A percentile compares a stretch with the other conserved stretches of the same genome.
These are phyloP conservation scores for Phlebiopsis gigantea DNA, from an alignment of 768 basidiomycete species.

Conservation along the genomic window DNA sequence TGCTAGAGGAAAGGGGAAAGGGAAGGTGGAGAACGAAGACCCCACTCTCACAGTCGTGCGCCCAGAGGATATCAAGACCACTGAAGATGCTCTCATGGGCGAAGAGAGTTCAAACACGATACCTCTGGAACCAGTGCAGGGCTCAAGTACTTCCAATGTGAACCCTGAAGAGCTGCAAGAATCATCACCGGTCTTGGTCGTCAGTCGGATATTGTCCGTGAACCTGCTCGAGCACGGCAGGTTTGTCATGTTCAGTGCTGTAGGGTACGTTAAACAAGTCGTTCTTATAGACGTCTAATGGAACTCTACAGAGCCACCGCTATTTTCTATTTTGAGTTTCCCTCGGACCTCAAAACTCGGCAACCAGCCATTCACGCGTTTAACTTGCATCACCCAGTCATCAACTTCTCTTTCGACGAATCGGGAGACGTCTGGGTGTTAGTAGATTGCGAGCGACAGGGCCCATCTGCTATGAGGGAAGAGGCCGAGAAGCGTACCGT, in stretches of 20 bases:
- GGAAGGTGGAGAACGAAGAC: conserved; percentile 29
- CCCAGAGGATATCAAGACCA: conserved; percentile 20
- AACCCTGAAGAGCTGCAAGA: neutral
- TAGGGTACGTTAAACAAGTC: conserved; percentile 54
- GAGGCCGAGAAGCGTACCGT: conserved; percentile 1
- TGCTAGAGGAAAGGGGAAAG: conserved; percentile 17
- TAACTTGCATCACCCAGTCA: conserved; percentile 53
- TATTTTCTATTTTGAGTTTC: conserved; percentile 45
- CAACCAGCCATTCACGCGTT: conserved; percentile 25
- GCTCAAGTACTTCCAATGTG: too few relatives aligned
- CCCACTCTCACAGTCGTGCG: conserved; percentile 22
- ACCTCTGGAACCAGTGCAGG: conserved; percentile 12
- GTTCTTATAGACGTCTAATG: neutral
- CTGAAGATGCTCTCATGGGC: conserved; percentile 8
- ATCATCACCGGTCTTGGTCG: conserved; percentile 39
- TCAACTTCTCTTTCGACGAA: conserved; percentile 45
- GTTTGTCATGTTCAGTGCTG: conserved; percentile 58
- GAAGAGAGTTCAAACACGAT: neutral
- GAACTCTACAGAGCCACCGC: conserved; percentile 53
- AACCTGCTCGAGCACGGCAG: conserved; percentile 28
- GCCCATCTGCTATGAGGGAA: conserved; percentile 5
- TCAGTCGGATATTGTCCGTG: conserved; percentile 51
- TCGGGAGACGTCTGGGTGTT: conserved; percentile 40
- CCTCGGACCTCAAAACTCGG: conserved; percentile 6
- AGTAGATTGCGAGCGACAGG: conserved; percentile 42